Conservation (phyloP, 2,329 filamentous ascomycete genomes). For the Hypoxylon sp. region DNA sequence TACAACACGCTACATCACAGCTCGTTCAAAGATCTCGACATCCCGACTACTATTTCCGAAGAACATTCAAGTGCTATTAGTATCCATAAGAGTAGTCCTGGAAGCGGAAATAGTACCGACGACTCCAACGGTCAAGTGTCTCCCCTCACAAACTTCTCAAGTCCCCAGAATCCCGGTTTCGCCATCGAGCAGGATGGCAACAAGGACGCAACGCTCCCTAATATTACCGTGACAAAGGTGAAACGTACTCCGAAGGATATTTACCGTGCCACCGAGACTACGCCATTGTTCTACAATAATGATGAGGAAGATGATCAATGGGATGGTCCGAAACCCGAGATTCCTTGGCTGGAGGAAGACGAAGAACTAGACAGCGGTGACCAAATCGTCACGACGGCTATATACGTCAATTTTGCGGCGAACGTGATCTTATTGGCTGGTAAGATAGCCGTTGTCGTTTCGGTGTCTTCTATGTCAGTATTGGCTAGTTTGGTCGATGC, state of each 20-base stretch:
- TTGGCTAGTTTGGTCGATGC: constrained; percentile 85
- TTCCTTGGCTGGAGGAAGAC: constrained; percentile 80
- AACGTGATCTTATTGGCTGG: constrained; percentile 81
- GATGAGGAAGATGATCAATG: constrained; percentile 59
- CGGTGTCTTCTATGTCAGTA: constrained; percentile 86
- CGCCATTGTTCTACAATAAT: constrained; percentile 72
- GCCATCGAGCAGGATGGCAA: constrained; percentile 24
- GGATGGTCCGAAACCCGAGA: constrained; percentile 65
- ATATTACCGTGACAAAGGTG: constrained; percentile 64
- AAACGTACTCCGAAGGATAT: constrained; percentile 89
- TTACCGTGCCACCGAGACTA: constrained; percentile 80
- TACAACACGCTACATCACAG: constrained; percentile 77
- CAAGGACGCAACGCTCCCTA: constrained; percentile 24
- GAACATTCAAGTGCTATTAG: constrained; percentile 64
- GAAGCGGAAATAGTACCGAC: constrained; percentile 6
- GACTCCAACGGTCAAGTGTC: constrained; percentile 13
- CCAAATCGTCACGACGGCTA: constrained; percentile 85
- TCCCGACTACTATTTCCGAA: constrained; percentile 83
- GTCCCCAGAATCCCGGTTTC: constrained; percentile 19
- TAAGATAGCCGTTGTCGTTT: constrained; percentile 82
- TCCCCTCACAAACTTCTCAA: constrained; percentile 27
- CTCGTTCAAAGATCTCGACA: constrained; percentile 68
- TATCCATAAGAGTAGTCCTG: constrained; percentile 18
- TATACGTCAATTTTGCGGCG: constrained; percentile 86
- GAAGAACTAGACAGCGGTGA: constrained; percentile 79